Evolutionary conservation across 2,329 filamentous ascomycete genomes (phyloP).

Genomic region (Coniochaeta prunicola): DNA sequence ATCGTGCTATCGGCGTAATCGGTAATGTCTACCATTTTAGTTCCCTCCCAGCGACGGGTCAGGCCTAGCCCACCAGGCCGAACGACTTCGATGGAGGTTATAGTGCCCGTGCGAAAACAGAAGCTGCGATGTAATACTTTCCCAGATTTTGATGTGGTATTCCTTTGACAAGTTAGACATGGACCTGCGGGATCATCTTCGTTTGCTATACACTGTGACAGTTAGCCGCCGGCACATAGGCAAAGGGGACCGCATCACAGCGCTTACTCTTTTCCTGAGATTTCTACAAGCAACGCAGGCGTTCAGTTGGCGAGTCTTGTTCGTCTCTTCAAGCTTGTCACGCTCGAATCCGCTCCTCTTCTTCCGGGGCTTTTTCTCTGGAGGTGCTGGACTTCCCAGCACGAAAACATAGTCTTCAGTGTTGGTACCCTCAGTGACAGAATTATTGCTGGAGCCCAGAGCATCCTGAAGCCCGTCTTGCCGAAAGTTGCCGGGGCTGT

Average conservation of each 20-base stretch:
- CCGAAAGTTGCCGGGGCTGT: not conserved
- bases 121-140: conserved; percentile 39
- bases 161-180: conserved; percentile 32
- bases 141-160: conserved; percentile 28
- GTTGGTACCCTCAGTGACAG: not conserved
- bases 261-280: conserved; percentile 34
- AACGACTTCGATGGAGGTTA: conserved; percentile 31
- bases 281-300: conserved; percentile 38
- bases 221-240: conserved; percentile 4
- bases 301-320: conserved; percentile 24
- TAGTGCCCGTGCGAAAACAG: conserved; percentile 30
- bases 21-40: conserved; percentile 30
- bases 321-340: conserved; percentile 21
- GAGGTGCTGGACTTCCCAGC: not conserved
- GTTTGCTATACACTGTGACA: conserved; percentile 28
- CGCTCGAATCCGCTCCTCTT: conserved; percentile 15
- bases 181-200: conserved; percentile 15
- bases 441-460: not conserved
- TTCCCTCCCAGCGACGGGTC: conserved; percentile 34
- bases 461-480: not conserved
- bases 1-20: conserved; percentile 21
- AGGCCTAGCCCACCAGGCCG: conserved; percentile 35
- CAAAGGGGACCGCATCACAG: not conserved
- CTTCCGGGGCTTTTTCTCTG: conserved; percentile 1
- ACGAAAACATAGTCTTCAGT: not conserved